Conservation (phyloP, 805 yeast species). For the Metschnikowia orientalis region DNA sequence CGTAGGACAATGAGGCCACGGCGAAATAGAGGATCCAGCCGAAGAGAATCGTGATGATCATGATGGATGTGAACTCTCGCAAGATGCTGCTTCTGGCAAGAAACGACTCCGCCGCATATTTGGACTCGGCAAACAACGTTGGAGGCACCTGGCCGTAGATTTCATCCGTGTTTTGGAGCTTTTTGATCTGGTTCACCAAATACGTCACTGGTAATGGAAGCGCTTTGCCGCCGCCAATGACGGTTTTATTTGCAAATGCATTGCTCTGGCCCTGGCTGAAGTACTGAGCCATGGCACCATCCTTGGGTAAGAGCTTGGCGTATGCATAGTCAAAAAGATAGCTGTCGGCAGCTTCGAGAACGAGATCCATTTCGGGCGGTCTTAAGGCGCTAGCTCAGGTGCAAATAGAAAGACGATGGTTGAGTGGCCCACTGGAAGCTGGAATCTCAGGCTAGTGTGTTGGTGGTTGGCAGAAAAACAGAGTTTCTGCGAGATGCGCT, state of each 20-base stretch:
- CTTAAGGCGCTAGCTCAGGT: too few relatives aligned
- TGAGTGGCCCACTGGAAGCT: neutral
- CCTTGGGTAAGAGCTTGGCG: constrained; percentile 61
- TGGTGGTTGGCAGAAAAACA: neutral
- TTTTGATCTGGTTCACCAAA: constrained; percentile 14
- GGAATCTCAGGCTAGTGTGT: neutral
- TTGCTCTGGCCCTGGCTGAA: constrained; percentile 11
- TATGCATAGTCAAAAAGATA: constrained; percentile 70
- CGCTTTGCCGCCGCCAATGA: constrained; percentile 12
- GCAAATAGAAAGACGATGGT: neutral
- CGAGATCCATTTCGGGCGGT: constrained; percentile 99
- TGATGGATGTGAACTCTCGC: constrained; percentile 67
- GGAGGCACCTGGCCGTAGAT: constrained; percentile 67
- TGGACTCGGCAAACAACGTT: constrained; percentile 49
- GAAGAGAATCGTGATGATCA: constrained; percentile 67
- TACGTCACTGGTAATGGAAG: constrained; percentile 15
- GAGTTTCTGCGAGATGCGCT: constrained; percentile 1
- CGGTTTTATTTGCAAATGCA: constrained; percentile 14
- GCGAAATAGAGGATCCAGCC: constrained; percentile 80
- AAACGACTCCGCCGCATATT: constrained; percentile 59
- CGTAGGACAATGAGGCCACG: constrained; percentile 74
- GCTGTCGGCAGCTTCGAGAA: constrained; percentile 74
- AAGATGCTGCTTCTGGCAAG: constrained; percentile 67
- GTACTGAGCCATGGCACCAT: constrained; percentile 36
- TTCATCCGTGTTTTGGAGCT: constrained; percentile 33